Evolutionary conservation across 768 basidiomycete species (phyloP).

Genomic region (Thelephora ganbajun): DNA sequence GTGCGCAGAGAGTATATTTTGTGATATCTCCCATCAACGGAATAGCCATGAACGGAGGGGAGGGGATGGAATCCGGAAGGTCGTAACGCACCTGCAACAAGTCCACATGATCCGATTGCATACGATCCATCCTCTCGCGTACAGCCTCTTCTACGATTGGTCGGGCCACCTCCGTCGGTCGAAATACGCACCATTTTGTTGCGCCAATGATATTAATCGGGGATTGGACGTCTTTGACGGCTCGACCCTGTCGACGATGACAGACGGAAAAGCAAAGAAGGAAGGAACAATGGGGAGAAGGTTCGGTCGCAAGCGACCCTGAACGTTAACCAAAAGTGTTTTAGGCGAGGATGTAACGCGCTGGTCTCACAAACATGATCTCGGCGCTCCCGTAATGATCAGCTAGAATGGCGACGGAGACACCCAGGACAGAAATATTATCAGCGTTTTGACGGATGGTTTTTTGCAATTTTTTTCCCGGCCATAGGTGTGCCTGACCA

Average conservation of each 20-base stretch:
- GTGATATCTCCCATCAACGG: neutral
- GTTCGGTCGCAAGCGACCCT: neutral
- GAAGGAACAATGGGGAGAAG: no score
- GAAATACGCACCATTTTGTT: slow-evolving; percentile 83
- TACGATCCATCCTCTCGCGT: slow-evolving; percentile 56
- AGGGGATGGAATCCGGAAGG: neutral
- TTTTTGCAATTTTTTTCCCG: neutral
- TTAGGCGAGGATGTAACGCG: neutral
- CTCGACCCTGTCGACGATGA: slow-evolving; percentile 47
- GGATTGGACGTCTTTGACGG: slow-evolving; percentile 27
- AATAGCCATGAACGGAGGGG: slow-evolving; percentile 2
- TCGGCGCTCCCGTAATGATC: slow-evolving; percentile 84
- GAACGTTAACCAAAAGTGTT: neutral
- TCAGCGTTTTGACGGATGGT: neutral
- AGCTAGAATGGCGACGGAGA: slow-evolving; percentile 39
- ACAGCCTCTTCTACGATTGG: slow-evolving; percentile 47
- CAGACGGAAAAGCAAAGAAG: neutral
- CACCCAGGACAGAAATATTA: slow-evolving; percentile 7
- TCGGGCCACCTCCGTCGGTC: slow-evolving; percentile 33
- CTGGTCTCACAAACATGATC: slow-evolving; percentile 52
- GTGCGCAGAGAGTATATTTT: no score
- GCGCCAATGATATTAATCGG: slow-evolving; percentile 43
- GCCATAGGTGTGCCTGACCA: neutral
- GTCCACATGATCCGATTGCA: slow-evolving; percentile 46
- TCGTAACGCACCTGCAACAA: slow-evolving; percentile 46